A percentile compares a stretch with the other conserved stretches of the same genome.
Evolutionary conservation across 140 eudicot species (phyloP).

Genomic region (Flaveria floridana): DNA sequence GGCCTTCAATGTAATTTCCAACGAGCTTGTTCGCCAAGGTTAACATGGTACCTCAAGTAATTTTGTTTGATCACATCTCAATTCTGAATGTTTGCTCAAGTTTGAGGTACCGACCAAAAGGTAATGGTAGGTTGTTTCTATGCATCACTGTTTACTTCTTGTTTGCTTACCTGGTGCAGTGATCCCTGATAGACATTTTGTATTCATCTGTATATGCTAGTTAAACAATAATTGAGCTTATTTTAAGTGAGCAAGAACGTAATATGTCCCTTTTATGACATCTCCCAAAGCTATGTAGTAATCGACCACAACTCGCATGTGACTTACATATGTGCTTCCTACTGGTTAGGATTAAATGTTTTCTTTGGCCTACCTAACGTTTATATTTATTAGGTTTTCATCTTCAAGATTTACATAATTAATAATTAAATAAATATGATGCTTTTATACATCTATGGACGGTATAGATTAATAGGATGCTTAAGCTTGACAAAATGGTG

Average conservation of each 20-base stretch:
- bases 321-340: neutral
- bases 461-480: neutral
- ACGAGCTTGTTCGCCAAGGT: constrained; percentile 47
- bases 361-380: neutral
- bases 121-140: neutral
- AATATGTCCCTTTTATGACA: neutral
- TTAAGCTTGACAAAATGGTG: too few species aligned
- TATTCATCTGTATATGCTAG: neutral
- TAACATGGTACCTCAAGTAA: neutral
- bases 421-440: neutral
- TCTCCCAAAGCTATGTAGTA: neutral
- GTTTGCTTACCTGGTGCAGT: neutral
- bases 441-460: neutral
- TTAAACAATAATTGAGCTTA: neutral
- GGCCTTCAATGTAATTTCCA: constrained; percentile 53
- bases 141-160: neutral
- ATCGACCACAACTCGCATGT: neutral
- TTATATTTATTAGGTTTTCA: neutral
- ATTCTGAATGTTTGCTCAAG: neutral
- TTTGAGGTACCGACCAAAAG: constrained; percentile 2
- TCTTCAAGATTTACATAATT: neutral
- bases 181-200: neutral
- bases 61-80: constrained; percentile 10
- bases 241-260: neutral
- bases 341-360: neutral